Percentiles rank a stretch among this genome's conserved stretches.
Evolutionary conservation across 345 rosid species (phyloP).

Genomic region (Melastoma malabathricum): DNA sequence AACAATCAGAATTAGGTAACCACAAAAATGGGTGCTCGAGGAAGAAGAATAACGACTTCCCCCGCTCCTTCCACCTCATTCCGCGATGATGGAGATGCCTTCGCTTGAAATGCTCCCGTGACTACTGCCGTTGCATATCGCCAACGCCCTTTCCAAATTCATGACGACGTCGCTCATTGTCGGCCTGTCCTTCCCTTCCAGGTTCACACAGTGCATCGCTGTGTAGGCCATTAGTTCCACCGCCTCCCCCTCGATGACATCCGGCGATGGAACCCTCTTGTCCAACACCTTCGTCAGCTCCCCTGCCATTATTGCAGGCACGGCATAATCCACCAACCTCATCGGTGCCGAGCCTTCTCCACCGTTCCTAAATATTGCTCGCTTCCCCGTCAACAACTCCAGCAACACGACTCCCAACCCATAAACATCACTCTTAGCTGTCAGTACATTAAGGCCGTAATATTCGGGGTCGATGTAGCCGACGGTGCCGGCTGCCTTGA

Average conservation of each 20-base stretch:
- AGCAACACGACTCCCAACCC: conserved; percentile 77
- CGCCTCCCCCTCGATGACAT: conserved; percentile 52
- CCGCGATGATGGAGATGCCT: not conserved
- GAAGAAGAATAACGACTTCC: not conserved
- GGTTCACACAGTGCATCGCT: conserved; percentile 66
- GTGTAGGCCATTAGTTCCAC: conserved; percentile 69
- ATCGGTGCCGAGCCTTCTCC: conserved; percentile 26
- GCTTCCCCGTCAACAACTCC: conserved; percentile 65
- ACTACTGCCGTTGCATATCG: conserved; percentile 51
- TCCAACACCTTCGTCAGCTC: conserved; percentile 47
- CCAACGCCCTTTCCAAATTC: conserved; percentile 61
- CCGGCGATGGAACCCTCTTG: conserved; percentile 39
- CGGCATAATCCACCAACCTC: conserved; percentile 58
- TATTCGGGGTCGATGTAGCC: conserved; percentile 92
- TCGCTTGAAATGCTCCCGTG: conserved; percentile 70
- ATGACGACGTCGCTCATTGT: conserved; percentile 46
- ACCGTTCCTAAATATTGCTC: conserved; percentile 41
- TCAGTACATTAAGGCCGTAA: conserved; percentile 66
- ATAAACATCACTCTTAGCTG: conserved; percentile 80
- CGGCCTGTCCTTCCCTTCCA: conserved; percentile 64
- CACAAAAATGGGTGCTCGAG: too few relatives aligned
- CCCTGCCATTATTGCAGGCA: conserved; percentile 32
- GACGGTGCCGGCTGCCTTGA: conserved; percentile 75
- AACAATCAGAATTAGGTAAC: too few relatives aligned
- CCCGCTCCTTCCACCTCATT: not conserved